A percentile compares a stretch with the other conserved stretches of the same genome.
These are phyloP conservation scores for Verticillium tricorpus DNA, from an alignment of 2,329 filamentous ascomycete species.

Conservation along the genomic window DNA sequence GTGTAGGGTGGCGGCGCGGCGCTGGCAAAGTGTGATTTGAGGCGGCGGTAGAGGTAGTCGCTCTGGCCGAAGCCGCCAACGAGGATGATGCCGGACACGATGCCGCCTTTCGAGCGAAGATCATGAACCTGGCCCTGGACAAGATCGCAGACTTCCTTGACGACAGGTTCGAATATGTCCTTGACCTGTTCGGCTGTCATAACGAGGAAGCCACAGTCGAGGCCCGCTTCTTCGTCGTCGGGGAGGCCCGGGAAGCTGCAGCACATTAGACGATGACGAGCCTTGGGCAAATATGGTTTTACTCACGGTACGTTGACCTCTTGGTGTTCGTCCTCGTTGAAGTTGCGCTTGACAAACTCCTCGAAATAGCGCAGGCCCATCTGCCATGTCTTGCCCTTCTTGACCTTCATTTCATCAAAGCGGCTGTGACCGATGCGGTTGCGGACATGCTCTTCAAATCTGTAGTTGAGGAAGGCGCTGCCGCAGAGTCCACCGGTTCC, in stretches of 20 bases:
- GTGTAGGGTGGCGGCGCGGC: conserved; percentile 59
- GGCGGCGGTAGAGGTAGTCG: conserved; percentile 67
- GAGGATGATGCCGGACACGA: conserved; percentile 70
- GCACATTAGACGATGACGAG: not conserved
- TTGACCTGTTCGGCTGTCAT: conserved; percentile 67
- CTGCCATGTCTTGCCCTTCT: conserved; percentile 76
- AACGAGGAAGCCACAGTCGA: conserved; percentile 73
- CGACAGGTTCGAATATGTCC: conserved; percentile 70
- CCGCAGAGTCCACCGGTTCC: conserved; percentile 75
- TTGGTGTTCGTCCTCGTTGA: conserved; percentile 71
- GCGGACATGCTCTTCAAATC: conserved; percentile 74
- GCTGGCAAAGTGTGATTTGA: conserved; percentile 64
- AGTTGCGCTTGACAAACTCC: conserved; percentile 80
- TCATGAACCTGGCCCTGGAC: conserved; percentile 63
- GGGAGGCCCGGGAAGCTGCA: conserved; percentile 46
- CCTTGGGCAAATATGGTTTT: not conserved
- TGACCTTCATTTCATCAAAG: conserved; percentile 71
- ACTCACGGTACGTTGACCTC: conserved; percentile 72
- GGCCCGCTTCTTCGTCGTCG: conserved; percentile 68
- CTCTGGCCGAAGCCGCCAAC: conserved; percentile 80
- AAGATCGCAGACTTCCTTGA: conserved; percentile 64
- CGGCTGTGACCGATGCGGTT: conserved; percentile 59
- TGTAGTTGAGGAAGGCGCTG: conserved; percentile 74
- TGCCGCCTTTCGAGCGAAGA: conserved; percentile 56
- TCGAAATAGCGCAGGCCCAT: conserved; percentile 77